Percentiles rank a stretch among this genome's conserved stretches.
phyloP scores from a whole-genome alignment of 208 protist species.

The Tetramitus jugosus region DNA sequence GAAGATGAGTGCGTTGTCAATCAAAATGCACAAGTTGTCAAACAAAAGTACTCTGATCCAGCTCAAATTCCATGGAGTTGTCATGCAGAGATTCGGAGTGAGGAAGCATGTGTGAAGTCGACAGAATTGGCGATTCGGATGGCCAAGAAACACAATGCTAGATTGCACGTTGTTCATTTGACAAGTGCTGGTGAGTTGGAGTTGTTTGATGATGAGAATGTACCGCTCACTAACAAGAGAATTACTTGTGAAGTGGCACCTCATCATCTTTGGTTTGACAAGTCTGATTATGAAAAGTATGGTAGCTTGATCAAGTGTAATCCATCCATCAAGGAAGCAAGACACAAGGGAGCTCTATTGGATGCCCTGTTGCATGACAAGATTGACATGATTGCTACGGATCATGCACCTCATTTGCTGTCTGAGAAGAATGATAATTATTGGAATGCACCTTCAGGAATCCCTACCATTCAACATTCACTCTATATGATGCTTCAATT shows the following conservation, averaged over 20 bases:
- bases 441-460: conserved; percentile 67
- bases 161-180: conserved; percentile 76
- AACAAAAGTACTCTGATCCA: conserved; percentile 53
- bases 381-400: conserved; percentile 80
- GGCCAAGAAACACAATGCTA: conserved; percentile 50
- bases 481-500: conserved; percentile 60
- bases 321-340: conserved; percentile 59
- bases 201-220: conserved; percentile 47
- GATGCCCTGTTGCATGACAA: conserved; percentile 65
- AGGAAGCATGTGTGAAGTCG: conserved; percentile 56
- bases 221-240: conserved; percentile 46
- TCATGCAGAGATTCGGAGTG: conserved; percentile 63
- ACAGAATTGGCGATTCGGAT: conserved; percentile 55
- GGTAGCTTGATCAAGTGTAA: conserved; percentile 68
- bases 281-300: conserved; percentile 47
- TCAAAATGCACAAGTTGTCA: conserved; percentile 49
- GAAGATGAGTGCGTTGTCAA: conserved; percentile 57
- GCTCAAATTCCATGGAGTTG: conserved; percentile 33
- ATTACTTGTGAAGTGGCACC: conserved; percentile 75
- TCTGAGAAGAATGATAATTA: conserved; percentile 60
- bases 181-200: conserved; percentile 66
- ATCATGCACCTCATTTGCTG: conserved; percentile 82
- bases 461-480: conserved; percentile 70
- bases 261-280: conserved; percentile 75
- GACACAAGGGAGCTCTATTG: conserved; percentile 72